Conservation (phyloP, 441 rosid genomes). For the Pelargonium fulgidum region DNA sequence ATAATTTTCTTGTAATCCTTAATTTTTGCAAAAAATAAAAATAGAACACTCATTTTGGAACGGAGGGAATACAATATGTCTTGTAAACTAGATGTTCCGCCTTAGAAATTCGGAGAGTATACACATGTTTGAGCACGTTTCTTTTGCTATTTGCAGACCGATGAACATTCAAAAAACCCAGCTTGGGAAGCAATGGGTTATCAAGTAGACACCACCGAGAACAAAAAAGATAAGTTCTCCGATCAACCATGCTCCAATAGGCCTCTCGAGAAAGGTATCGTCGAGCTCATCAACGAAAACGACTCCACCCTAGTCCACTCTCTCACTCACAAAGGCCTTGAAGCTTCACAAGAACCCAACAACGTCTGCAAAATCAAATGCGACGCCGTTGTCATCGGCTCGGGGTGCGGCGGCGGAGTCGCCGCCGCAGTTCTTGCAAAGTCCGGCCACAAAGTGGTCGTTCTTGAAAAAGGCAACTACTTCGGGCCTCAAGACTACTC, state of each 20-base stretch:
- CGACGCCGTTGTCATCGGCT: slow-evolving; percentile 67
- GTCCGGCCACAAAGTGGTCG: slow-evolving; percentile 64
- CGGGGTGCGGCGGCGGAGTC: slow-evolving; percentile 93
- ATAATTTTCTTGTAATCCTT: no score
- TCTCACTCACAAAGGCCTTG: slow-evolving; percentile 58
- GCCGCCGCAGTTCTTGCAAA: slow-evolving; percentile 79
- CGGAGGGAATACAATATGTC: no score
- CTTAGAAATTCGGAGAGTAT: no score
- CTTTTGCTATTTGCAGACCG: no score
- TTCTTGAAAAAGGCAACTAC: slow-evolving; percentile 79
- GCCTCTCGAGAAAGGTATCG: slow-evolving; percentile 47
- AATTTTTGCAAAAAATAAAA: no score
- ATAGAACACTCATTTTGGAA: no score
- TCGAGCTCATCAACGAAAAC: slow-evolving; percentile 48
- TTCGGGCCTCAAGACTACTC: slow-evolving; percentile 47
- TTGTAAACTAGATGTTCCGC: no score
- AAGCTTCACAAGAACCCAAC: slow-evolving; percentile 25
- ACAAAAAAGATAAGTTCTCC: background rate
- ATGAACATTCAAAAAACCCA: slow-evolving; percentile 13
- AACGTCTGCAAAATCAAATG: slow-evolving; percentile 48
- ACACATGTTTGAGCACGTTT: no score
- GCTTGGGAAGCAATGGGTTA: slow-evolving; percentile 25
- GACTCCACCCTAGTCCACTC: slow-evolving; percentile 40
- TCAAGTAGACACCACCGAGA: background rate
- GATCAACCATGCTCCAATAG: background rate